These are phyloP conservation scores for Serendipita sp. DNA, from an alignment of 1,284 basidiomycete genomes.

Conservation along the genomic window DNA sequence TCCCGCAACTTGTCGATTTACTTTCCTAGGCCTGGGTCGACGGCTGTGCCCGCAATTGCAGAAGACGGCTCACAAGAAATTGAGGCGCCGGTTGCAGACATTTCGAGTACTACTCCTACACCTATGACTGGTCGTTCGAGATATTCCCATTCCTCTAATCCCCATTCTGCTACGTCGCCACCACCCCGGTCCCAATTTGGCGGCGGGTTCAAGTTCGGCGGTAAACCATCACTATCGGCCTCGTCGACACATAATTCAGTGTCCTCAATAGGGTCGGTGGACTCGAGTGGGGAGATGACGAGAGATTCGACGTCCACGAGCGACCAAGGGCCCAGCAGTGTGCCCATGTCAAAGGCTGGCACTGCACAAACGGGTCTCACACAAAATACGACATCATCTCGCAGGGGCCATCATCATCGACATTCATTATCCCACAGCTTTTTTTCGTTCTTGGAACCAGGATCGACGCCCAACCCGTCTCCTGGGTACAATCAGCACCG, in stretches of 20 bases:
- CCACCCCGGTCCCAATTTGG: conserved; percentile 23
- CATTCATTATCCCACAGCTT: conserved; percentile 90
- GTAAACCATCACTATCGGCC: conserved; percentile 23
- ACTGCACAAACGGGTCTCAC: conserved; percentile 16
- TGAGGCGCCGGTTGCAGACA: conserved; percentile 33
- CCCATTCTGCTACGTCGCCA: conserved; percentile 15
- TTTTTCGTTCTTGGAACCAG: conserved; percentile 71
- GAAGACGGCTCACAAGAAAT: conserved; percentile 40
- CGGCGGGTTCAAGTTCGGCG: conserved; percentile 54
- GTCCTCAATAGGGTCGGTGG: not conserved
- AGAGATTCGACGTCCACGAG: conserved; percentile 17
- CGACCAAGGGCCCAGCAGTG: conserved; percentile 14
- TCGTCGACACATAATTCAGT: conserved; percentile 4
- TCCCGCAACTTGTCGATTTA: conserved; percentile 82
- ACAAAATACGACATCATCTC: conserved; percentile 26
- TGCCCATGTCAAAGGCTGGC: conserved; percentile 11
- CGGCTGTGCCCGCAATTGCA: conserved; percentile 43
- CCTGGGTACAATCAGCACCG: not conserved
- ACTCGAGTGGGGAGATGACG: conserved; percentile 9
- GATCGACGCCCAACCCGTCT: not conserved
- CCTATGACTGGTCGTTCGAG: conserved; percentile 14
- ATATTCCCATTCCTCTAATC: conserved; percentile 25
- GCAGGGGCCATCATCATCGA: conserved; percentile 79
- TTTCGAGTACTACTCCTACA: conserved; percentile 23
- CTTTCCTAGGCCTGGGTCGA: conserved; percentile 69